Base-by-base conservation (phyloP, 352 stramenopile genomes). In the Pythium dissimile region DNA sequence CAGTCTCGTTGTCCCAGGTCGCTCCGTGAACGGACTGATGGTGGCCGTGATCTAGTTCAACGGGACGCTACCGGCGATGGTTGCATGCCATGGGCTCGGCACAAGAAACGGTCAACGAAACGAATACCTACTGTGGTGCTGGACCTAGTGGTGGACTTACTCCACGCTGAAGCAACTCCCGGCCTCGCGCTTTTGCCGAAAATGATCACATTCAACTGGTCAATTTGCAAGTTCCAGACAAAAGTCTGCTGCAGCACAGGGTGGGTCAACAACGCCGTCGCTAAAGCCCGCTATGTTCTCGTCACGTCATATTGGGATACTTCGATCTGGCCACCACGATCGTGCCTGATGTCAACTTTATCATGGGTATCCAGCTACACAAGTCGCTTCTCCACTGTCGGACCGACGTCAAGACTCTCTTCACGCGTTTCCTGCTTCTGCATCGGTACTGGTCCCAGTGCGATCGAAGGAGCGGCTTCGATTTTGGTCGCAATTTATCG, bases 221-320 rank as follows among this genome's bases (percentile, higher is more conserved):
- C 15, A 10, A 48, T 57, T 26, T 18, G 16, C 13, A 37, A 1
- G n/a, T 50, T 59, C 21, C 37, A 24, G 3, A 15, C 51, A 6
- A 24, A 38, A 24, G 6, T 37, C 13, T 23, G 16, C 11, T 44
- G 43, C 13, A 28, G 52, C 21, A 28, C 47, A 20, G 30, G 21
- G 18, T 60, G 52, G 52, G 16, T 16, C 11, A 60, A 31, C 3
- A 43, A 35, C 32, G 39, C 39, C 1, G 41, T 52, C 18, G 30
- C 41, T 15, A 10, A 51, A 18, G 26, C 39, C 1, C 52, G 41
- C 4, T 44, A 41, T 16, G 41, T 60, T 10, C 34, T 60, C 23
- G 52, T 60, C 7, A 60, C 52, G 5, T 60, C 52, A 16, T 45
- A 50, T 12, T 9, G 43, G 11, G 52, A 60, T 44, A 50, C 18